Evolutionary conservation across 2,329 filamentous ascomycete species (phyloP), one percentile per base, ranked within the genome.

Genomic region (Colletotrichum incanum): DNA sequence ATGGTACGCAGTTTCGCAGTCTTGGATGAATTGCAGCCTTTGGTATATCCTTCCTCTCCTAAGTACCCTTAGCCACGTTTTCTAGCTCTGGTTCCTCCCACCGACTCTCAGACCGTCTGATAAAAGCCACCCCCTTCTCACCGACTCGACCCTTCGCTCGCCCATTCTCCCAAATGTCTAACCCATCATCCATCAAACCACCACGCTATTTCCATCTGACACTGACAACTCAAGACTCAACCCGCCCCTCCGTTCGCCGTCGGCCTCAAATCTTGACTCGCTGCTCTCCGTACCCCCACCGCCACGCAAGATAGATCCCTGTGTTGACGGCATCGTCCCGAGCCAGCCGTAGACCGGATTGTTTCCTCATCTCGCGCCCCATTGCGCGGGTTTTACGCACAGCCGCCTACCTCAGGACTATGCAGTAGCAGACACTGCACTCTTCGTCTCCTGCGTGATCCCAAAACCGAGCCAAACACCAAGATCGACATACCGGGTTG

Each of bases 81-180:
- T 14, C 3, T 41, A 14, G 20, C 23, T 41, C 3, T 54, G 26
- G 3, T 64, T 55, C 23, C 45, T 26, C 37, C 55, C 26, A 45
- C 34, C 41, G 62, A 63, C 69, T 47, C 69, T 63, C 68, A 58
- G 65, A 72, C 65, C 69, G 52, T 68, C 65, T 28, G 43, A 54
- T 59, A 14, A 41, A 52, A 20, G 41, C 58, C 26, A 47, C 58
- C 58, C 41, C 58, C 28, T 28, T 41, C 49, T 52, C 59, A 63
- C 43, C 66, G 23, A 34, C n/a, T 60, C 41, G 12, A 34, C 37
- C 34, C 59, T 68, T 62, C 50, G 20, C 65, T 18, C 31, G 5
- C 39, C 37, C 45, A 41, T 54, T 23, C 55, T 43, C 23, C 39
- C 55, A 59, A 39, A 43, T 9, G 43, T 54, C 26, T 61, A 34